Evolutionary conservation across 2,329 filamentous ascomycete species (phyloP).

Genomic region (Chrysosporium keratinophilum): DNA sequence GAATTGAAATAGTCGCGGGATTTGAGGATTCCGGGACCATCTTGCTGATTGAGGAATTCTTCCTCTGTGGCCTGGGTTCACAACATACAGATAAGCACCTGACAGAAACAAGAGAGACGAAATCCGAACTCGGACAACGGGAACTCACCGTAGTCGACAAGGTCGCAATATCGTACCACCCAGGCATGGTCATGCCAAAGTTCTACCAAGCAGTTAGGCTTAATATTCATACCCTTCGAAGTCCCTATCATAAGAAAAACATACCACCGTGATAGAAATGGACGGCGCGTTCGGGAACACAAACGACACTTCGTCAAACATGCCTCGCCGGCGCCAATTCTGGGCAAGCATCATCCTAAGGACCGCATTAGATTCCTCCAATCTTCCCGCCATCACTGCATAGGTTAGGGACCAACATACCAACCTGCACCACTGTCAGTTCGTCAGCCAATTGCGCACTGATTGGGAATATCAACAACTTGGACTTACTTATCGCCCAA

Average conservation of each 20-base stretch:
- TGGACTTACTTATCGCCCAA: constrained; percentile 66
- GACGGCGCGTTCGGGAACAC: constrained; percentile 82
- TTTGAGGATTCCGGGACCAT: constrained; percentile 59
- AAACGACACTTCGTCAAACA: constrained; percentile 84
- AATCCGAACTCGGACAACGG: constrained; percentile 1
- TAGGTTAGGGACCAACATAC: constrained; percentile 23
- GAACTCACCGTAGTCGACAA: constrained; percentile 34
- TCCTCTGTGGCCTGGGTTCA: constrained; percentile 31
- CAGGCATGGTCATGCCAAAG: constrained; percentile 68
- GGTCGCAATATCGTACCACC: constrained; percentile 44
- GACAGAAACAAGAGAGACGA: neutral
- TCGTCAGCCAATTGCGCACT: constrained; percentile 8
- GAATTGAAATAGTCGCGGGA: constrained; percentile 66
- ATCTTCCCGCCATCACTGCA: neutral
- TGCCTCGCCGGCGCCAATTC: constrained; percentile 70
- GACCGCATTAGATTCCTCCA: neutral
- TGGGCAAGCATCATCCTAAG: constrained; percentile 63
- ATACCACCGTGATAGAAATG: constrained; percentile 74
- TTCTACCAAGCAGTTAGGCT: constrained; percentile 43
- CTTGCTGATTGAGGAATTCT: constrained; percentile 34
- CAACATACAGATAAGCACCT: neutral
- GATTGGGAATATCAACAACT: neutral
- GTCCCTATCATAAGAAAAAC: constrained; percentile 21
- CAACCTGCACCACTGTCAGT: constrained; percentile 39
- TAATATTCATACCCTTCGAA: neutral